phyloP scores from a whole-genome alignment of 805 yeast genomes.

The Vanderwaltozyma polyspora region DNA sequence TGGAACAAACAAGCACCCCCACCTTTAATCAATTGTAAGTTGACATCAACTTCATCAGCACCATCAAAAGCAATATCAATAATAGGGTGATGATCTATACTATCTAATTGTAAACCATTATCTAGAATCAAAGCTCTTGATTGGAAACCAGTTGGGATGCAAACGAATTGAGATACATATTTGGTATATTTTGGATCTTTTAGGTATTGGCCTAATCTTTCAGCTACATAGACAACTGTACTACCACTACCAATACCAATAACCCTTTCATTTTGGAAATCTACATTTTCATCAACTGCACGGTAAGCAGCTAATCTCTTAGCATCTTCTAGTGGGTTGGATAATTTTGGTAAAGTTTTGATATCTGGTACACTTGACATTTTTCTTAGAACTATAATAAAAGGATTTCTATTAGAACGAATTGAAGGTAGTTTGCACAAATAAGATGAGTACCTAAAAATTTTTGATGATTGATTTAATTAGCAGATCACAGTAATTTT shows the following conservation, averaged over 20 bases:
- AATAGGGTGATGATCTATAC: slow-evolving; percentile 70
- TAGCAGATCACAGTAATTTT: too few relatives aligned
- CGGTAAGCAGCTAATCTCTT: slow-evolving; percentile 80
- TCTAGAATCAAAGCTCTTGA: slow-evolving; percentile 74
- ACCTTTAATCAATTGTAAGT: slow-evolving; percentile 84
- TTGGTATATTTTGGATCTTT: slow-evolving; percentile 31
- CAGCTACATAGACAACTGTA: slow-evolving; percentile 95
- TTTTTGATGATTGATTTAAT: too few relatives aligned
- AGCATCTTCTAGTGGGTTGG: slow-evolving; percentile 57
- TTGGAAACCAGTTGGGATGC: slow-evolving; percentile 96
- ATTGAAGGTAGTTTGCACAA: too few relatives aligned
- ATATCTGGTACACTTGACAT: slow-evolving; percentile 2
- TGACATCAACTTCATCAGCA: slow-evolving; percentile 87
- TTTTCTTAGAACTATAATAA: too few relatives aligned
- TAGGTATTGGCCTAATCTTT: slow-evolving; percentile 55
- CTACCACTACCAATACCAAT: slow-evolving; percentile 96
- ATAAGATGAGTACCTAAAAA: too few relatives aligned
- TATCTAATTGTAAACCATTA: slow-evolving; percentile 68
- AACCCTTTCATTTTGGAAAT: slow-evolving; percentile 51
- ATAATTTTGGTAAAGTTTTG: slow-evolving; percentile 10
- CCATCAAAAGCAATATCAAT: slow-evolving; percentile 96
- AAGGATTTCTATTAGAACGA: too few relatives aligned
- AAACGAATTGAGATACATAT: slow-evolving; percentile 38
- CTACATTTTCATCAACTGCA: slow-evolving; percentile 68
- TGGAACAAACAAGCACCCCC: slow-evolving; percentile 98